Conservation (phyloP, 441 rosid species). For the Hura crepitans region DNA sequence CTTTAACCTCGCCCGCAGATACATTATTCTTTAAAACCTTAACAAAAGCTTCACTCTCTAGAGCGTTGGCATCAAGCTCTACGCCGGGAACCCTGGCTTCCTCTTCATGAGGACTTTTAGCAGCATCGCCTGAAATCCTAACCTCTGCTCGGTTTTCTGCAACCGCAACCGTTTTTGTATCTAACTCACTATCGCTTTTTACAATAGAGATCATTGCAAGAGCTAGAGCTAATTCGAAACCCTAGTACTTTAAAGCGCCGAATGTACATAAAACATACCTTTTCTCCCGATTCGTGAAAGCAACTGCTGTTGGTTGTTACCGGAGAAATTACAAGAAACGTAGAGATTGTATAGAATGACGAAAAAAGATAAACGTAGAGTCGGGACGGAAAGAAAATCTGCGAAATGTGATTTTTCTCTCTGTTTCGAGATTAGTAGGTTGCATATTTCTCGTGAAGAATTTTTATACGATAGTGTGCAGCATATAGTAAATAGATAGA, state of each 20-base stretch:
- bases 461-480: background rate
- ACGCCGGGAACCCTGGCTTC: conserved; percentile 26
- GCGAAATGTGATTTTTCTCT: conserved; percentile 8
- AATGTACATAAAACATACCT: conserved; percentile 27
- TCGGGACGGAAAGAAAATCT: conserved; percentile 32
- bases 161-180: conserved; percentile 22
- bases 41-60: conserved; percentile 21
- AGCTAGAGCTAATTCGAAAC: conserved; percentile 18
- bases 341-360: background rate
- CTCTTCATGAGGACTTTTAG: conserved; percentile 22
- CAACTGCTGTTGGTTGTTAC: background rate
- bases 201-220: conserved; percentile 28
- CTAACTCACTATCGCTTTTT: conserved; percentile 32
- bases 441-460: background rate
- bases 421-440: conserved; percentile 1
- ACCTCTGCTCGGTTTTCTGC: conserved; percentile 19
- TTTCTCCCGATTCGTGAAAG: background rate
- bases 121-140: conserved; percentile 31
- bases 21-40: conserved; percentile 26
- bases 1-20: conserved; percentile 28
- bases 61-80: conserved; percentile 29
- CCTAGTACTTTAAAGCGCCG: conserved; percentile 23
- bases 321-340: background rate
- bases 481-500: background rate
- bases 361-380: conserved; percentile 3